Percentiles rank a stretch among this genome's conserved stretches.
phyloP scores from a whole-genome alignment of 257 asterid genomes.

The Linaria vulgaris region DNA sequence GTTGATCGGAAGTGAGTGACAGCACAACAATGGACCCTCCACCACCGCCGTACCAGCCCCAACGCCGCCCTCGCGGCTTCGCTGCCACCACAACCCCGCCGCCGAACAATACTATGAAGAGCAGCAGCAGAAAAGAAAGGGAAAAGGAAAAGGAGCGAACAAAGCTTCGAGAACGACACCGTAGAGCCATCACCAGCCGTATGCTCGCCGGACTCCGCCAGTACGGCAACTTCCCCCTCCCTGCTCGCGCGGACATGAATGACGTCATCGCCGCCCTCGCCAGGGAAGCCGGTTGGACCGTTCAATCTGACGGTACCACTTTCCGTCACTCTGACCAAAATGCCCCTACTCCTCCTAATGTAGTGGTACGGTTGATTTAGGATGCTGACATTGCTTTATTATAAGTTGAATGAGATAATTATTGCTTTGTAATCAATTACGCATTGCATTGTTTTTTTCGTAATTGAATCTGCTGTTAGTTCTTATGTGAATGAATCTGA shows the following conservation, averaged over 20 bases:
- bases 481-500: conserved; percentile 7
- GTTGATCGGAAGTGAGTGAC: no score
- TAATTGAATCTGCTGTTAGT: neutral
- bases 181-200: conserved; percentile 75
- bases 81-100: conserved; percentile 63
- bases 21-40: conserved; percentile 55
- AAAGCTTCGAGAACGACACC: conserved; percentile 71
- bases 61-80: conserved; percentile 76
- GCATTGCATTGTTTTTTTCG: neutral
- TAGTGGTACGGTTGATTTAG: no score
- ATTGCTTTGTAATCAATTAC: no score
- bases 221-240: conserved; percentile 69
- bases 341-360: conserved; percentile 28
- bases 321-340: conserved; percentile 47
- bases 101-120: no score
- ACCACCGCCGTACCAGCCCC: conserved; percentile 41
- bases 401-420: no score
- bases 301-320: conserved; percentile 66
- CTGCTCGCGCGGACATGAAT: conserved; percentile 78
- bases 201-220: conserved; percentile 79
- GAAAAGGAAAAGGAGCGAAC: conserved; percentile 77
- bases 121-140: conserved; percentile 61
- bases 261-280: conserved; percentile 81
- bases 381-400: no score
- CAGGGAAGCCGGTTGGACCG: conserved; percentile 73